Base-by-base conservation (phyloP, 257 asterid species). In the Verbascum thapsus region DNA sequence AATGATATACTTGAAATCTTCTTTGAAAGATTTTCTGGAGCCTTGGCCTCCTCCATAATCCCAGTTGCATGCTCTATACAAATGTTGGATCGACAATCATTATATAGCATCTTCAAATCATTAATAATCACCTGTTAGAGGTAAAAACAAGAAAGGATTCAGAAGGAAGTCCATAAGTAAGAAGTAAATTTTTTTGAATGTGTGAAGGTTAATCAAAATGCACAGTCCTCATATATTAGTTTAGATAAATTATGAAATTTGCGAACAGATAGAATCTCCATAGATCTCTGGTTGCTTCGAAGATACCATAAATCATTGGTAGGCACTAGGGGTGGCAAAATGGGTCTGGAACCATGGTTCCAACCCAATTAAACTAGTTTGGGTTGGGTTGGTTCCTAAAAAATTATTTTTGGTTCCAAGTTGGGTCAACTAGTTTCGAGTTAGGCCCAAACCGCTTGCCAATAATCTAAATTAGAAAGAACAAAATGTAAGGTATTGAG, bases 41-140 rank as follows among this genome's bases (percentile, higher is more conserved):
- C 96, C 71, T 83, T 81, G 81, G 83, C 95, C 74, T 83, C 96
- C 78, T 91, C 98, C 85, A 86, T 85, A 68, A 88, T 72, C 58
- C 86, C 97, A 40, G 83, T 77, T 61, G 97, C 98, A 47, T 91
- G 97, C 83, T 91, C 98, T 75, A 85, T 76, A 45, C 97, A 91
- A 70, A 82, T 86, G 76, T 73, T 84, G 53, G 96, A 75, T 74
- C 97, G 86, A 53, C 96, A 83, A 37, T 88, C 90, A 19, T 72
- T 66, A 53, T 64, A 67, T 68, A 91, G 81, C 64, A 47, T 74
- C 82, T 78, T 79, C 89, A 91, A 69, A 40, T 86, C 96, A 72
- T 83, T 78, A 71, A 84, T 61, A 58, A 75, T 66, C 7, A 65
- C 88, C 97, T 88, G 90, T 37, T 47, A 58, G 38, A 55, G 62